Evolutionary conservation across 306 rosid genomes (phyloP), one percentile per base, ranked within the genome.

Genomic region (Trifolium subterraneum): DNA sequence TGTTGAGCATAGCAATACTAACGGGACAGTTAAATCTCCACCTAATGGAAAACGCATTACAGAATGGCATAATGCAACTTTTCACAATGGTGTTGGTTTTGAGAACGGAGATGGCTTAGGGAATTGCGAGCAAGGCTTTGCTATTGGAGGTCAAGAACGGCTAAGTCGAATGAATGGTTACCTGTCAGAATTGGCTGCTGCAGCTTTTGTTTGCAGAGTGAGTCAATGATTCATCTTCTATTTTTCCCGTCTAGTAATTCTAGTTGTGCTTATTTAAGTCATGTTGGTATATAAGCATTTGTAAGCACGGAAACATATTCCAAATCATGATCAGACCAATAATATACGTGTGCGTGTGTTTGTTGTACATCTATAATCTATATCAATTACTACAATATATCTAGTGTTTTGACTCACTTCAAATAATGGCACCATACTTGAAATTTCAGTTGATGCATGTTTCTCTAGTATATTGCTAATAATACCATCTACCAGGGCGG

Each of bases 121-220:
- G 91, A 71, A 90, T 60, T 77, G 87, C 22, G 98, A 94, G 79
- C 99, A 90, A 78, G 96, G 98, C 59, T 95, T 95, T 78, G 89
- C 99, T 45, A 84, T 95, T 38, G 98, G 99, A 38, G 97, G 96
- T 82, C 92, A 88, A 20, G 97, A 92, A 83, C 84, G 96, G 66
- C 91, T 84, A 48, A 92, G 99, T 79, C 87, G 96, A 76, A 76
- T 79, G 85, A 88, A 90, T 75, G 96, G 98, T 63, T 88, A 92
- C 85, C 88, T 95, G 61, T 92, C 98, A 29, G 99, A 95, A 85
- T 87, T 95, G 85, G 99, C 99, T 74, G 99, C 98, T 51, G 99
- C 97, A 10, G 99, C 98, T 61, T 95, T 88, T 50, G 98, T 95
- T 82, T 95, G 98, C 83, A 81, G 97, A 88, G 99, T 94, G 76